phyloP scores from a whole-genome alignment of 495 filamentous ascomycete genomes.

The Lineolata rhizophorae region DNA sequence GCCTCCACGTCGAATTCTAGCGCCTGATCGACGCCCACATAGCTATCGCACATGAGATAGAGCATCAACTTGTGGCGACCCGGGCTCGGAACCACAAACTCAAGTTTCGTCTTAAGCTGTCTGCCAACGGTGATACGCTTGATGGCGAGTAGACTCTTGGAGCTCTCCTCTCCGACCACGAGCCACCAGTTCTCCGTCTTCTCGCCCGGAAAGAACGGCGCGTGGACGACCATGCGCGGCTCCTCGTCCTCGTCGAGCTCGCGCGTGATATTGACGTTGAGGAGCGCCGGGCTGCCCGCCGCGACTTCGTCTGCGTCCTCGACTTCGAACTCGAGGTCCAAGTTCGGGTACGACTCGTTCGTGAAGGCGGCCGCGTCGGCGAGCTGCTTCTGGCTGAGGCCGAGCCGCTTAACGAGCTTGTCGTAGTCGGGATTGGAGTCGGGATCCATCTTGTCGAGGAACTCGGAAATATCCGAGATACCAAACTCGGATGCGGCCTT shows the following conservation, averaged over 20 bases:
- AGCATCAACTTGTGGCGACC: conserved; percentile 78
- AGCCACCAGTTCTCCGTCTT: conserved; percentile 99
- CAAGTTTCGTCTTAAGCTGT: conserved; percentile 55
- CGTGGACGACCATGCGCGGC: conserved; percentile 68
- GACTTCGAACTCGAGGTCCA: conserved; percentile 74
- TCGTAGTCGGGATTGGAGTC: conserved; percentile 65
- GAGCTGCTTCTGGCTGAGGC: conserved; percentile 62
- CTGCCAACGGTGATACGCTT: conserved; percentile 78
- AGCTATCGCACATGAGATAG: conserved; percentile 94
- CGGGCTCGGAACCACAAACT: conserved; percentile 68
- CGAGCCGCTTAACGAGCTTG: conserved; percentile 49
- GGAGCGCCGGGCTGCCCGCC: conserved; percentile 58
- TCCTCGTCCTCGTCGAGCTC: conserved; percentile 54
- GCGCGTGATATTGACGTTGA: conserved; percentile 72
- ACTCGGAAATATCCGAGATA: conserved; percentile 86
- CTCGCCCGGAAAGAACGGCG: conserved; percentile 76
- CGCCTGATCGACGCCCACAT: conserved; percentile 91
- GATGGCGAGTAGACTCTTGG: conserved; percentile 71
- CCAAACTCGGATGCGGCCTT: conserved; percentile 61
- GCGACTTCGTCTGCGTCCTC: conserved; percentile 59
- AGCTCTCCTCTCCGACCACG: conserved; percentile 71
- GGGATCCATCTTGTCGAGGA: conserved; percentile 97
- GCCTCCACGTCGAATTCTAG: conserved; percentile 68
- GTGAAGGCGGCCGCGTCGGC: conserved; percentile 82
- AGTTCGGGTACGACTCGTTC: conserved; percentile 87